Conservation (phyloP, 768 basidiomycete genomes). For the Trametes cubensis region DNA sequence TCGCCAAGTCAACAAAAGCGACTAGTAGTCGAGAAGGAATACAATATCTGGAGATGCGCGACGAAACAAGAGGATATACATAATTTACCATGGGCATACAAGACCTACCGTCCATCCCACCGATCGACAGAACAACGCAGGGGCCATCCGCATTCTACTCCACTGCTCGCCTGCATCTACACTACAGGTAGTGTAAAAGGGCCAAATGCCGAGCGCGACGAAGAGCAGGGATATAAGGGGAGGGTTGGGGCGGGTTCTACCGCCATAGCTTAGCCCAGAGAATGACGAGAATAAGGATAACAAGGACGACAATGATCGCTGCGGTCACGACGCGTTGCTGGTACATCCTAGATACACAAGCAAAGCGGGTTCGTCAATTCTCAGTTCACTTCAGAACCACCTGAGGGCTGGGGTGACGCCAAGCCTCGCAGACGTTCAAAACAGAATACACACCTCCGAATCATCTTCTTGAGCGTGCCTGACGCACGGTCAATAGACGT, state of each 20-base stretch:
- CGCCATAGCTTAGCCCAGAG: slow-evolving; percentile 75
- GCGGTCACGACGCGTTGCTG: slow-evolving; percentile 90
- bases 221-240: not conserved
- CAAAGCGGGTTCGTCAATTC: not conserved
- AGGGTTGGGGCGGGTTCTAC: slow-evolving; percentile 21
- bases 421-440: slow-evolving; percentile 7
- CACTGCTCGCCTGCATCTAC: not conserved
- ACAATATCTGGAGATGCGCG: not conserved
- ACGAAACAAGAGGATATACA: slow-evolving; percentile 10
- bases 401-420: slow-evolving; percentile 25
- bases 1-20: not conserved
- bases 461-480: slow-evolving; percentile 93
- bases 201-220: too few relatives aligned
- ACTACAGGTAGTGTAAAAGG: not conserved
- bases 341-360: slow-evolving; percentile 74
- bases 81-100: slow-evolving; percentile 9
- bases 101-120: not conserved
- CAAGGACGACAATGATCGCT: slow-evolving; percentile 82
- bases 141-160: not conserved
- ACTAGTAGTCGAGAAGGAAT: not conserved
- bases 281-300: slow-evolving; percentile 81
- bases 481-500: slow-evolving; percentile 88
- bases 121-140: not conserved
- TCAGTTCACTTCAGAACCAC: slow-evolving; percentile 25
- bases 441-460: slow-evolving; percentile 70